phyloP scores from a whole-genome alignment of 345 rosid genomes.

The Eucalyptus erythrocorys region DNA sequence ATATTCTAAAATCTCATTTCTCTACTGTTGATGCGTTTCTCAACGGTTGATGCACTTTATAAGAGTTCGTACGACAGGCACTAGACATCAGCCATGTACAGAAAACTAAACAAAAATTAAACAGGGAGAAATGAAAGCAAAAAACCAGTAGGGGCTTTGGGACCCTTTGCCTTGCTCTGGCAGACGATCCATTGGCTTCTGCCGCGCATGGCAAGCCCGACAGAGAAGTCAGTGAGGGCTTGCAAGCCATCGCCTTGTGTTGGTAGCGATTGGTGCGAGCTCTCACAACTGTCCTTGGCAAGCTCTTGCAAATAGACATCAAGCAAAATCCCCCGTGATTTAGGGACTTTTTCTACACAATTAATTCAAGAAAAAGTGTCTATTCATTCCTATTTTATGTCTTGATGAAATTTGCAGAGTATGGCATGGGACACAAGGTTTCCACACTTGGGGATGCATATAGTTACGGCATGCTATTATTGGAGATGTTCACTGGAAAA shows the following conservation, averaged over 20 bases:
- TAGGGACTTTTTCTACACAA: too few species aligned
- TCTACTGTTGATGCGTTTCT: not conserved
- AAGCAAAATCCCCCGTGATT: too few species aligned
- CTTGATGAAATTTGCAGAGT: not conserved
- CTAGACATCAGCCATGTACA: not conserved
- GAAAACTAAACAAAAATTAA: not conserved
- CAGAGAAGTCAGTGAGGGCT: too few species aligned
- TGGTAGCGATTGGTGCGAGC: rapidly evolving
- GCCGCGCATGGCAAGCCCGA: too few species aligned
- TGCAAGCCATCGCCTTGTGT: too few species aligned
- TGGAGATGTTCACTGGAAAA: not conserved
- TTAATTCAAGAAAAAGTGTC: too few species aligned
- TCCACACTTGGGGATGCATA: not conserved
- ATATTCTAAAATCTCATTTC: not conserved
- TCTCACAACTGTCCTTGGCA: too few species aligned
- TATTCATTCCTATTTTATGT: not conserved
- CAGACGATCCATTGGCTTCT: too few species aligned
- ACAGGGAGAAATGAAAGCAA: too few species aligned
- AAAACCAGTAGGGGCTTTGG: too few species aligned
- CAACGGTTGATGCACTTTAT: not conserved
- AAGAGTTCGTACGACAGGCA: not conserved
- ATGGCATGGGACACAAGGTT: not conserved
- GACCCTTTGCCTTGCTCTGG: too few species aligned
- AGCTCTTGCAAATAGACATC: too few species aligned
- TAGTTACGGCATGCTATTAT: not conserved